Evolutionary conservation across 164 flowering plant species (phyloP).

Genomic region (Dillenia suffruticosa): DNA sequence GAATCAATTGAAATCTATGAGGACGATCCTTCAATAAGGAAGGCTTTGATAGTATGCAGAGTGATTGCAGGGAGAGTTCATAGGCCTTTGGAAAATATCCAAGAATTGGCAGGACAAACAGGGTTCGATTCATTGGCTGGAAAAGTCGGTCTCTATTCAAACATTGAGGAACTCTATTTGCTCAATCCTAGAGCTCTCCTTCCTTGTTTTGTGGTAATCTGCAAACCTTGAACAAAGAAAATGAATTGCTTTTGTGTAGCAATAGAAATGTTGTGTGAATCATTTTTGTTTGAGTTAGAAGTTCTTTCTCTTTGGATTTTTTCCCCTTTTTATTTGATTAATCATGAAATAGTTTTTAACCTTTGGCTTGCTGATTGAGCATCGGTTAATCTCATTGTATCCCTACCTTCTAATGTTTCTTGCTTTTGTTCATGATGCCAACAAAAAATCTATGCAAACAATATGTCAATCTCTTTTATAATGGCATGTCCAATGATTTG

Average conservation of each 20-base stretch:
- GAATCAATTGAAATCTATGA: constrained; percentile 39
- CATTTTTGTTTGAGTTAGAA: neutral
- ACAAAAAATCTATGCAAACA: too few relatives aligned
- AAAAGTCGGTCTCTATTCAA: constrained; percentile 70
- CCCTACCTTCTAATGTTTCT: too few relatives aligned
- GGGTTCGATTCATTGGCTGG: constrained; percentile 86
- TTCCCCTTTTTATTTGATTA: neutral
- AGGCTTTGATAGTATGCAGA: constrained; percentile 65
- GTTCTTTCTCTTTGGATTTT: neutral
- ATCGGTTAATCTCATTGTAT: too few relatives aligned
- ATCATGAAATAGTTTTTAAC: too few relatives aligned
- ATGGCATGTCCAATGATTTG: too few relatives aligned
- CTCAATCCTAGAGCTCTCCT: constrained; percentile 84
- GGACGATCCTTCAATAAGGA: constrained; percentile 32
- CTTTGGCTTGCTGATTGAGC: too few relatives aligned
- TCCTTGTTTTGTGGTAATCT: constrained; percentile 91
- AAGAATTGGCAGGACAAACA: constrained; percentile 48
- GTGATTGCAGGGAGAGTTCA: constrained; percentile 83
- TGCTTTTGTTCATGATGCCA: too few relatives aligned
- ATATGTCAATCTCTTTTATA: too few relatives aligned
- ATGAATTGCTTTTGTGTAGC: neutral
- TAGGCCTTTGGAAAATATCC: constrained; percentile 58
- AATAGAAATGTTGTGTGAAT: constrained; percentile 8
- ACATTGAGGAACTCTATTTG: constrained; percentile 85
- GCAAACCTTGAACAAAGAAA: constrained; percentile 46